Conservation (phyloP, 1,284 basidiomycete genomes). For the Neolentinus lepideus region DNA sequence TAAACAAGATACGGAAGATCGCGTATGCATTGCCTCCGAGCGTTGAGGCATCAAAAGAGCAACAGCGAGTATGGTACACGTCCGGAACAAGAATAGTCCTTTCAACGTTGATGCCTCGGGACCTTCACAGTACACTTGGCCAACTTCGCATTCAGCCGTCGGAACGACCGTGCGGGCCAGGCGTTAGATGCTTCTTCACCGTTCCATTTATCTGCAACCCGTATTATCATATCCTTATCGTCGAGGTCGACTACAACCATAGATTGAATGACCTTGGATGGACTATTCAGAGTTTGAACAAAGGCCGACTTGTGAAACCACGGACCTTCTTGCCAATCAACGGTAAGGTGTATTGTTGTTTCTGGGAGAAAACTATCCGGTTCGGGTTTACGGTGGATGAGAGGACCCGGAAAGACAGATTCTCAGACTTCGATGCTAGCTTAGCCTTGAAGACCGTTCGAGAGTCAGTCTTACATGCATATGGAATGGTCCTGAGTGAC, state of each 20-base stretch:
- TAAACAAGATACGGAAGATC: too few species aligned
- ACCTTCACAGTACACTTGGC: slow-evolving; percentile 40
- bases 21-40: too few species aligned
- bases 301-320: neutral
- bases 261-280: slow-evolving; percentile 37
- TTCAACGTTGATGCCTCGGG: slow-evolving; percentile 25
- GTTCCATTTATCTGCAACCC: slow-evolving; percentile 56
- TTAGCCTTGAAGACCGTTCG: slow-evolving; percentile 36
- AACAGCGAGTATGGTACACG: neutral
- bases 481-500: slow-evolving; percentile 11
- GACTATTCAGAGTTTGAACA: too few species aligned
- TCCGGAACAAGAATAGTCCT: slow-evolving; percentile 2
- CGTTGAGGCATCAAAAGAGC: neutral
- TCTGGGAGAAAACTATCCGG: slow-evolving; percentile 52
- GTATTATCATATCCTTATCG: slow-evolving; percentile 50
- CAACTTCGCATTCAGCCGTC: slow-evolving; percentile 42
- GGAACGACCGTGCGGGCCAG: slow-evolving; percentile 38
- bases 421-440: slow-evolving; percentile 43
- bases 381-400: slow-evolving; percentile 48
- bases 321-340: slow-evolving; percentile 47
- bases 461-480: neutral
- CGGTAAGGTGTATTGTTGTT: slow-evolving; percentile 51
- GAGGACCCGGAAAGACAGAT: slow-evolving; percentile 45
- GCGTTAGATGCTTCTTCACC: slow-evolving; percentile 45
- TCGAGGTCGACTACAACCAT: slow-evolving; percentile 60